Percentiles rank a stretch among this genome's conserved stretches.
Conservation (phyloP, 2,329 filamentous ascomycete genomes). For the Emydomyces testavorans region DNA sequence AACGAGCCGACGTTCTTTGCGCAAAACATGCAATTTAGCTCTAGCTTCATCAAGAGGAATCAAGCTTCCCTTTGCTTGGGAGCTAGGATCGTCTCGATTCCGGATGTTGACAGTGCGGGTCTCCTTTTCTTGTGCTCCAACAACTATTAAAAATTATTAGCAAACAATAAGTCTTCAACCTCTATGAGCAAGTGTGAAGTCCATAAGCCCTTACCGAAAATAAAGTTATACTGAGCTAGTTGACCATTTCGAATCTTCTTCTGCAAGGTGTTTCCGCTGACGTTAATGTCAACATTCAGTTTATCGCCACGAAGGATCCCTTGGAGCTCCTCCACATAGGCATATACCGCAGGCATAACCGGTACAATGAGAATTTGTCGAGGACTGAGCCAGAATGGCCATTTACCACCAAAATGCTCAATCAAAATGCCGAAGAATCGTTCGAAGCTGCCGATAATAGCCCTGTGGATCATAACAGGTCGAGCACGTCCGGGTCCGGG, state of each 20-base stretch:
- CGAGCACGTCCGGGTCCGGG: constrained; percentile 36
- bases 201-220: constrained; percentile 33
- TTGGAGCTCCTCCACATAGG: constrained; percentile 40
- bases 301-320: constrained; percentile 35
- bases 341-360: constrained; percentile 40
- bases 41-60: constrained; percentile 50
- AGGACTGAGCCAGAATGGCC: constrained; percentile 44
- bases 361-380: constrained; percentile 41
- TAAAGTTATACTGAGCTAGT: constrained; percentile 41
- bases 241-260: constrained; percentile 44
- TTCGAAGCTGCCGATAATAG: constrained; percentile 42
- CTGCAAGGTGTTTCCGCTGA: constrained; percentile 40
- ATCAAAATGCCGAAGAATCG: constrained; percentile 42
- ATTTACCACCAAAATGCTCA: constrained; percentile 43
- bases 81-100: constrained; percentile 51
- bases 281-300: constrained; percentile 39
- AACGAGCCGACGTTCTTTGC: constrained; percentile 37
- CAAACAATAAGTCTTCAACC: neutral
- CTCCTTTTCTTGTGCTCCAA: constrained; percentile 52
- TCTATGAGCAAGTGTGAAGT: constrained; percentile 14
- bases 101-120: constrained; percentile 51
- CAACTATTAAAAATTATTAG: constrained; percentile 34
- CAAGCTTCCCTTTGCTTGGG: constrained; percentile 51
- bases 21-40: constrained; percentile 39
- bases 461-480: constrained; percentile 42